Evolutionary conservation across 2,329 filamentous ascomycete species (phyloP).

Genomic region (Xylaria sp.): DNA sequence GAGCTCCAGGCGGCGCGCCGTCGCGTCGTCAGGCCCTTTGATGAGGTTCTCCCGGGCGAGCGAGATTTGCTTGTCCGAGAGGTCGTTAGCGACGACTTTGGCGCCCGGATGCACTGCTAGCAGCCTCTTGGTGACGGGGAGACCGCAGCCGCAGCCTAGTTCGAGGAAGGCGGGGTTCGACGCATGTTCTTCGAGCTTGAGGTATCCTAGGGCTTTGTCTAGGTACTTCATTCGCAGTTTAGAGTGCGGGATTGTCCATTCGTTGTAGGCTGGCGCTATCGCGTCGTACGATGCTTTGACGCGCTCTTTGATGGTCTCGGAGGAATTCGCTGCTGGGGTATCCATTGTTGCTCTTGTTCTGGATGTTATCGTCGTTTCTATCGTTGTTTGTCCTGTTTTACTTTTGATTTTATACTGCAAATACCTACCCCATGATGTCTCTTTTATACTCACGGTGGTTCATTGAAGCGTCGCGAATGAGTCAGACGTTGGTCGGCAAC

Average conservation of each 20-base stretch:
- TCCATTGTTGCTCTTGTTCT: constrained; percentile 9
- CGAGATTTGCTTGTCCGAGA: constrained; percentile 54
- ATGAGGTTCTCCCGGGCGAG: constrained; percentile 47
- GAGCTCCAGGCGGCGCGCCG: constrained; percentile 43
- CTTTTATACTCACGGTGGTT: neutral
- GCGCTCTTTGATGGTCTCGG: constrained; percentile 53
- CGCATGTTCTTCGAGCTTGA: constrained; percentile 29
- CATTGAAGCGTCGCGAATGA: neutral
- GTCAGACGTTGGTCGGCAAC: neutral
- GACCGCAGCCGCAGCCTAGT: constrained; percentile 56
- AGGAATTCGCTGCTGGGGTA: neutral
- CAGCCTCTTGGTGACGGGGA: constrained; percentile 52
- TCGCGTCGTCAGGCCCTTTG: constrained; percentile 6
- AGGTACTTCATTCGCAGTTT: constrained; percentile 51
- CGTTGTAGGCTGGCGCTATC: constrained; percentile 55
- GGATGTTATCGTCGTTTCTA: too few relatives aligned
- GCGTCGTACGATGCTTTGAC: constrained; percentile 54
- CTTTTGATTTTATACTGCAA: neutral
- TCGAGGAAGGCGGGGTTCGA: constrained; percentile 50
- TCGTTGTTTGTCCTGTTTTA: neutral
- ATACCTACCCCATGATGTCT: neutral
- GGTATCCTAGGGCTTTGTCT: constrained; percentile 47
- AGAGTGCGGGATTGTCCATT: constrained; percentile 52
- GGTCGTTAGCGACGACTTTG: constrained; percentile 54
- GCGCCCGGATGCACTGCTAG: constrained; percentile 43